Evolutionary conservation across 2,329 filamentous ascomycete species (phyloP).

Genomic region (Penicillium rolfsii): DNA sequence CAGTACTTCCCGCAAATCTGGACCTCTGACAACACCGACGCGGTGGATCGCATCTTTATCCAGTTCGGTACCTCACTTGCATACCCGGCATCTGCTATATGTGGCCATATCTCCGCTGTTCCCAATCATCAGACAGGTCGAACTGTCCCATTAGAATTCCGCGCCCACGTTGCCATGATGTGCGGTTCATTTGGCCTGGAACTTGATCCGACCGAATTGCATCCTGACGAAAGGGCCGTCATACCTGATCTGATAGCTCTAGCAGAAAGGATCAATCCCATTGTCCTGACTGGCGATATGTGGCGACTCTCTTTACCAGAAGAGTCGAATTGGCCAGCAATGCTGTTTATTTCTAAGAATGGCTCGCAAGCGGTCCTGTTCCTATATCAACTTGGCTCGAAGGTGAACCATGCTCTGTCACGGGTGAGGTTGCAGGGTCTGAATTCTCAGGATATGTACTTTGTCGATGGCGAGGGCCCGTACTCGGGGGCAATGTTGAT

Average conservation of each 20-base stretch:
- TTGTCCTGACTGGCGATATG: conserved; percentile 62
- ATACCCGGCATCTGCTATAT: conserved; percentile 67
- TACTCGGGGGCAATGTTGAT: conserved; percentile 64
- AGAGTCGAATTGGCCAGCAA: conserved; percentile 65
- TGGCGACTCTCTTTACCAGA: conserved; percentile 63
- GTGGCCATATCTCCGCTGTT: conserved; percentile 64
- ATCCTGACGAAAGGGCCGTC: conserved; percentile 53
- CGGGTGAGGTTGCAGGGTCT: conserved; percentile 60
- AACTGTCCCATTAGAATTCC: conserved; percentile 61
- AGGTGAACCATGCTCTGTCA: conserved; percentile 57
- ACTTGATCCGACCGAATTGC: conserved; percentile 59
- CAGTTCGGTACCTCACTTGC: conserved; percentile 67
- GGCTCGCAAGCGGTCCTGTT: conserved; percentile 58
- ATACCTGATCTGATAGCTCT: conserved; percentile 60
- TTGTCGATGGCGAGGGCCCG: conserved; percentile 55
- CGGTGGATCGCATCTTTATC: conserved; percentile 63
- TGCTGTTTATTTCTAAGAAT: conserved; percentile 61
- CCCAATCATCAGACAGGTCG: conserved; percentile 63
- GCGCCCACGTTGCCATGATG: conserved; percentile 70
- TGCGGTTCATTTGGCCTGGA: conserved; percentile 69
- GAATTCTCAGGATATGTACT: conserved; percentile 59
- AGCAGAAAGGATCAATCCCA: conserved; percentile 61
- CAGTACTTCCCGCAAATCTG: conserved; percentile 69
- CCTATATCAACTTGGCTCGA: conserved; percentile 61
- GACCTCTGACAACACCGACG: conserved; percentile 69